These are phyloP conservation scores for Neonectria sp. DNA, from an alignment of 2,329 filamentous ascomycete genomes.

Conservation along the genomic window DNA sequence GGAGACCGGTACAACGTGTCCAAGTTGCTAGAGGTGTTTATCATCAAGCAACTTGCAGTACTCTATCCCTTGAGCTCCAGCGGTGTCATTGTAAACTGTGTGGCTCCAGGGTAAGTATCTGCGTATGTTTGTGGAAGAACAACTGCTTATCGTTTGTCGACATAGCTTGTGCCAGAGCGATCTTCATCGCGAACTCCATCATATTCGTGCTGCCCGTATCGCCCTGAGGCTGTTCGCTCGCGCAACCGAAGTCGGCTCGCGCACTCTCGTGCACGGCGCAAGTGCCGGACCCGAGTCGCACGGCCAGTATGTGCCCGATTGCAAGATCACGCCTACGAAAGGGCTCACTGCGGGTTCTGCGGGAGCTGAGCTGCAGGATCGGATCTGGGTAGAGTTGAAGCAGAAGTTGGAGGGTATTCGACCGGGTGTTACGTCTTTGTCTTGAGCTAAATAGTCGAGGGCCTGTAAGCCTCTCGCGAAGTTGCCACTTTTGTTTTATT, in stretches of 20 bases:
- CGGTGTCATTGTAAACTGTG: constrained; percentile 10
- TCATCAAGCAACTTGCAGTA: constrained; percentile 42
- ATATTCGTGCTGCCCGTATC: background rate
- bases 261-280: constrained; percentile 59
- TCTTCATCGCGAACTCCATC: background rate
- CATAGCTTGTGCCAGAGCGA: constrained; percentile 2
- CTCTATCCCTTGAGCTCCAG: background rate
- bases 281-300: constrained; percentile 58
- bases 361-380: background rate
- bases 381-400: constrained; percentile 2
- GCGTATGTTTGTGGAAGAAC: background rate
- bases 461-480: background rate
- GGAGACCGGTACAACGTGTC: constrained; percentile 46
- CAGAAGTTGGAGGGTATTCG: constrained; percentile 9
- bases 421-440: background rate
- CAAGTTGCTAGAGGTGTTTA: constrained; percentile 52
- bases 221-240: constrained; percentile 51
- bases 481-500: no score
- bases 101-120: constrained; percentile 1
- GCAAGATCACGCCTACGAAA: constrained; percentile 43
- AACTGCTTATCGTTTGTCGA: background rate
- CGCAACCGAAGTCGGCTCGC: constrained; percentile 62
- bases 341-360: background rate
- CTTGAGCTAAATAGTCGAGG: background rate
- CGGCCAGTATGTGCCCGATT: constrained; percentile 59